These are phyloP conservation scores for Tirmania nivea DNA, from an alignment of 495 filamentous ascomycete genomes.

Conservation along the genomic window DNA sequence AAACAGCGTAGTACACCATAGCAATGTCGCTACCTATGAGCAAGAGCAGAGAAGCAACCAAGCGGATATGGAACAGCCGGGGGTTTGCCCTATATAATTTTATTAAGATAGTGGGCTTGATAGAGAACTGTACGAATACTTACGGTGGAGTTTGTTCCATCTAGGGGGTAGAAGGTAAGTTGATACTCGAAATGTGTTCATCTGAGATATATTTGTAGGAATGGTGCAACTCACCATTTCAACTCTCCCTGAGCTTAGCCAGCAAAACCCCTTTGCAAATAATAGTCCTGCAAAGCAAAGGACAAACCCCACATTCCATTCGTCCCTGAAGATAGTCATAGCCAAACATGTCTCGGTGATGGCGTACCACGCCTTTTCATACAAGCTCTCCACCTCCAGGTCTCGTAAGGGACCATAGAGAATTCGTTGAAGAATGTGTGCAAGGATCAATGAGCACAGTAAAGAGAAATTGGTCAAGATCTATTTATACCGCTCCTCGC, in stretches of 20 bases:
- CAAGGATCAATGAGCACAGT: conserved; percentile 47
- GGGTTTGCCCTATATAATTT: conserved; percentile 36
- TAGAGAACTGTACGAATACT: neutral
- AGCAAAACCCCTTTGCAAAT: conserved; percentile 88
- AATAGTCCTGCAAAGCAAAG: conserved; percentile 90
- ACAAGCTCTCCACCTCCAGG: conserved; percentile 88
- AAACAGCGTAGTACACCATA: conserved; percentile 58
- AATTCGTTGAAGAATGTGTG: conserved; percentile 71
- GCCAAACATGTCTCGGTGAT: conserved; percentile 90
- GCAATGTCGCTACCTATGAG: conserved; percentile 54
- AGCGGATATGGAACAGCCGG: conserved; percentile 63
- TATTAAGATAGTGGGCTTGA: no score
- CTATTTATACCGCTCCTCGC: conserved; percentile 23
- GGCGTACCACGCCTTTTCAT: conserved; percentile 93
- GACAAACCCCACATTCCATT: conserved; percentile 79
- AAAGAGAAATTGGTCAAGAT: conserved; percentile 77
- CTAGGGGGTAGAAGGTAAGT: neutral
- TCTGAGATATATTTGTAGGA: neutral
- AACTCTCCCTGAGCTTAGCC: conserved; percentile 89
- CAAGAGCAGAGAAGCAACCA: conserved; percentile 54
- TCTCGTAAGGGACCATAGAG: conserved; percentile 81
- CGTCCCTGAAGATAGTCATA: conserved; percentile 97
- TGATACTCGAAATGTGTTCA: no score
- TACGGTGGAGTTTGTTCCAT: conserved; percentile 71
- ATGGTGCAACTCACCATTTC: conserved; percentile 38